Conservation (phyloP, 2,329 filamentous ascomycete genomes). For the Aspergillus uvarum region DNA sequence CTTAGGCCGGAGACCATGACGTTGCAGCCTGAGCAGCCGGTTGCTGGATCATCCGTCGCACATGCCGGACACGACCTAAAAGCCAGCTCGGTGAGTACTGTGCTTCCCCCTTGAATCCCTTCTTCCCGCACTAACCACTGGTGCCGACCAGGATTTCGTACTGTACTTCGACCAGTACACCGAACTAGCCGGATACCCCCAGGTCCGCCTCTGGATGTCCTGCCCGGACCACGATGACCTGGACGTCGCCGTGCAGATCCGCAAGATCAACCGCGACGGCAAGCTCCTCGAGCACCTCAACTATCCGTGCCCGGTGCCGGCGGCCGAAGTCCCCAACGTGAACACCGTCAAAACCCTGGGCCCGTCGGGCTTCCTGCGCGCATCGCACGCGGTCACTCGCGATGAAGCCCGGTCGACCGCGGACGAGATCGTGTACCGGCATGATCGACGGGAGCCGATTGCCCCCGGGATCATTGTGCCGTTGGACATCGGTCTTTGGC, state of each 20-base stretch:
- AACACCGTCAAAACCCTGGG: slow-evolving; percentile 23
- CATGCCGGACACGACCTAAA: not conserved
- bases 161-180: slow-evolving; percentile 13
- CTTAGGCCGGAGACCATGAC: not conserved
- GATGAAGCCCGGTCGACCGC: not conserved
- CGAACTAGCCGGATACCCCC: not conserved
- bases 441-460: slow-evolving; percentile 11
- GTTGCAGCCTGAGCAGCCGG: not conserved
- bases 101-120: too few species aligned
- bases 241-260: slow-evolving; percentile 24
- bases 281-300: slow-evolving; percentile 19
- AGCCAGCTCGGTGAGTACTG: not conserved
- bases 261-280: slow-evolving; percentile 18
- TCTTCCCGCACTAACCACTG: not conserved
- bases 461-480: slow-evolving; percentile 13
- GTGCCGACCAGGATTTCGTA: slow-evolving; percentile 10
- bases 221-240: slow-evolving; percentile 2
- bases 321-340: slow-evolving; percentile 14
- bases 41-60: not conserved
- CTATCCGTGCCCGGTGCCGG: slow-evolving; percentile 14
- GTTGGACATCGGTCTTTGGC: slow-evolving; percentile 23
- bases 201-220: slow-evolving; percentile 5
- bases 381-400: slow-evolving; percentile 11
- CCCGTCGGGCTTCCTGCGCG: slow-evolving; percentile 24
- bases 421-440: not conserved